Evolutionary conservation across 1,284 basidiomycete species (phyloP).

Genomic region (Abortiporus biennis): DNA sequence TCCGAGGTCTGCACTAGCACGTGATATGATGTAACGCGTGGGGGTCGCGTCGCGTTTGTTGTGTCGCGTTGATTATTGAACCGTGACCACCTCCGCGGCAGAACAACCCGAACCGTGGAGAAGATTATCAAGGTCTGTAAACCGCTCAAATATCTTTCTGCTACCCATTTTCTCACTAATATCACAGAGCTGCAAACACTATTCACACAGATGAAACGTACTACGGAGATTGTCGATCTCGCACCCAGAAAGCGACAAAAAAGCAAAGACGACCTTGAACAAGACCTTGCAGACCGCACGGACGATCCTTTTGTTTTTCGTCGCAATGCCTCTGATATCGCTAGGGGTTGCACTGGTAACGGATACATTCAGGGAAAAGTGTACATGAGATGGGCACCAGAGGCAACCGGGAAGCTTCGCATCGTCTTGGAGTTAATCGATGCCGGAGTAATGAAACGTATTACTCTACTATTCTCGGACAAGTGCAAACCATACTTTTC

Average conservation of each 20-base stretch:
- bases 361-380: conserved; percentile 35
- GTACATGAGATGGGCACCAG: conserved; percentile 38
- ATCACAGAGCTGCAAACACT: background rate
- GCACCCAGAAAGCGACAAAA: background rate
- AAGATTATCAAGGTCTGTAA: too few species aligned
- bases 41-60: too few species aligned
- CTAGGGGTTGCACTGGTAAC: conserved; percentile 11
- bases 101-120: too few species aligned
- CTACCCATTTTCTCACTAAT: background rate
- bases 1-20: background rate
- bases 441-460: conserved; percentile 18
- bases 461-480: conserved; percentile 32
- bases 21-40: too few species aligned
- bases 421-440: conserved; percentile 22
- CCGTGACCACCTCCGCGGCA: too few species aligned
- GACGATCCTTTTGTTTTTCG: too few species aligned
- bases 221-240: background rate
- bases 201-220: conserved; percentile 2
- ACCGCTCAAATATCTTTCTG: too few species aligned
- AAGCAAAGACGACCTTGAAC: too few species aligned
- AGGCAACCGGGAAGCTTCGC: conserved; percentile 17
- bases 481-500: conserved; percentile 24
- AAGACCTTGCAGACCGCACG: conserved; percentile 3
- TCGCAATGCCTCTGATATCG: conserved; percentile 14
- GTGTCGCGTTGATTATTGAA: too few species aligned